Evolutionary conservation across 2,329 filamentous ascomycete genomes (phyloP).

Genomic region (Magnaporthiopsis poae): DNA sequence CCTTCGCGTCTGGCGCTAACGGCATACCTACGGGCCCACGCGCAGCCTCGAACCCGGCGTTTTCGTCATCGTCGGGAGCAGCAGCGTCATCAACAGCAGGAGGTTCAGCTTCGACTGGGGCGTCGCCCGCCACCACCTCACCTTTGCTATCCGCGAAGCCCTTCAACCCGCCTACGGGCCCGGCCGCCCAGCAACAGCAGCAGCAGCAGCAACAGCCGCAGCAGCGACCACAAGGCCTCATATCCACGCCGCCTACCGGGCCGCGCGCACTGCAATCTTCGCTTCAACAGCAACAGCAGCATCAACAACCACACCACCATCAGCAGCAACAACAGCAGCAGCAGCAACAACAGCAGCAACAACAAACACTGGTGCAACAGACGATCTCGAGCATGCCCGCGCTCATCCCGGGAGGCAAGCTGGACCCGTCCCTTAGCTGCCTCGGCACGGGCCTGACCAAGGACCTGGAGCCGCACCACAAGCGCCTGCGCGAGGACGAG

Average conservation of each 20-base stretch:
- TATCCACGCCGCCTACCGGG: conserved; percentile 15
- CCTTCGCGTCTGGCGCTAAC: conserved; percentile 20
- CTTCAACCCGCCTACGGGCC: conserved; percentile 50
- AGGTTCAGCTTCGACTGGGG: background rate
- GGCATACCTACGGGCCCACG: conserved; percentile 41
- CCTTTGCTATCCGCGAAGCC: conserved; percentile 30
- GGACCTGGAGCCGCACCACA: conserved; percentile 44
- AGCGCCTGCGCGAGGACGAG: conserved; percentile 47
- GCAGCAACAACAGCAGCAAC: background rate
- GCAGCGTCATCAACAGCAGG: background rate
- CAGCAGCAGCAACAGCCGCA: too few species aligned
- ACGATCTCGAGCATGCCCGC: conserved; percentile 41
- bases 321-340: conserved; percentile 5
- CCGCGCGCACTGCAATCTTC: conserved; percentile 22
- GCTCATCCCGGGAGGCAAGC: conserved; percentile 37
- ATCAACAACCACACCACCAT: conserved; percentile 3
- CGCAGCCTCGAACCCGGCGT: conserved; percentile 13
- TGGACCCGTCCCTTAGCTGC: conserved; percentile 37
- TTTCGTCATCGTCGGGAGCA: background rate
- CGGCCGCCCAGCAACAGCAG: conserved; percentile 27
- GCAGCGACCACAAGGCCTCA: background rate
- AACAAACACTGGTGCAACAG: conserved; percentile 41
- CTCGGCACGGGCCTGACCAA: conserved; percentile 38
- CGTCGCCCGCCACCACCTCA: conserved; percentile 19
- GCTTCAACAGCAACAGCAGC: background rate